Percentiles rank a stretch among this genome's conserved stretches.
phyloP scores from a whole-genome alignment of 805 yeast genomes.

The Metschnikowia peoriensis region DNA sequence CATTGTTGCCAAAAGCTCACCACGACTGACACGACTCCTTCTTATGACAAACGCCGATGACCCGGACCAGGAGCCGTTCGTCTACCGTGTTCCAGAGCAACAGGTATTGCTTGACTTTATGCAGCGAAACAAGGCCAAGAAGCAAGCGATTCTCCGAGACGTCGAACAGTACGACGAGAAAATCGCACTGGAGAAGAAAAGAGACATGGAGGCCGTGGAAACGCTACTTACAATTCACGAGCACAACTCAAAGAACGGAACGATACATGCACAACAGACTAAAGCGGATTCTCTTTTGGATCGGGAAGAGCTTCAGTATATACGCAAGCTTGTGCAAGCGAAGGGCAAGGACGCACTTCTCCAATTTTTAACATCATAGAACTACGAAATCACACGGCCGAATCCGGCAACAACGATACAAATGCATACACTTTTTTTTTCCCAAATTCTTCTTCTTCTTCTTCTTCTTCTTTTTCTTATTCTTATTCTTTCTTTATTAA shows the following conservation, averaged over 20 bases:
- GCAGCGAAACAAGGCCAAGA: constrained; percentile 24
- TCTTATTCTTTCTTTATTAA: not conserved
- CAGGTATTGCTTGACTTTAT: constrained; percentile 70
- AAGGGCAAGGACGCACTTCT: constrained; percentile 71
- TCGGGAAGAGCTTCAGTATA: constrained; percentile 47
- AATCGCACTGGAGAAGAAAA: constrained; percentile 1
- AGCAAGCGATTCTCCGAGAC: constrained; percentile 20
- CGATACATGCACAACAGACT: not conserved
- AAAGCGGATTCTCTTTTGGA: constrained; percentile 29
- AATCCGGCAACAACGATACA: not conserved
- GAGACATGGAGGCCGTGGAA: constrained; percentile 11
- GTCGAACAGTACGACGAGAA: constrained; percentile 25
- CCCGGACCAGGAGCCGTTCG: constrained; percentile 37
- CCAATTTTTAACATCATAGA: constrained; percentile 44
- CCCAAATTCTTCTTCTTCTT: not conserved
- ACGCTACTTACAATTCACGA: constrained; percentile 5
- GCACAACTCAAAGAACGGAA: not conserved
- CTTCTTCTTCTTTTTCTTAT: not conserved
- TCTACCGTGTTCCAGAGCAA: constrained; percentile 66
- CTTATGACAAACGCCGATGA: constrained; percentile 18
- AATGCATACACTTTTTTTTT: constrained; percentile 1
- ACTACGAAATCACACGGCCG: not conserved
- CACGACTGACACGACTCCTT: constrained; percentile 12
- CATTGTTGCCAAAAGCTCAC: constrained; percentile 29
- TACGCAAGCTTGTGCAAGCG: constrained; percentile 58